Base-by-base conservation (phyloP, 768 basidiomycete species). In the Tylopilus balloui region DNA sequence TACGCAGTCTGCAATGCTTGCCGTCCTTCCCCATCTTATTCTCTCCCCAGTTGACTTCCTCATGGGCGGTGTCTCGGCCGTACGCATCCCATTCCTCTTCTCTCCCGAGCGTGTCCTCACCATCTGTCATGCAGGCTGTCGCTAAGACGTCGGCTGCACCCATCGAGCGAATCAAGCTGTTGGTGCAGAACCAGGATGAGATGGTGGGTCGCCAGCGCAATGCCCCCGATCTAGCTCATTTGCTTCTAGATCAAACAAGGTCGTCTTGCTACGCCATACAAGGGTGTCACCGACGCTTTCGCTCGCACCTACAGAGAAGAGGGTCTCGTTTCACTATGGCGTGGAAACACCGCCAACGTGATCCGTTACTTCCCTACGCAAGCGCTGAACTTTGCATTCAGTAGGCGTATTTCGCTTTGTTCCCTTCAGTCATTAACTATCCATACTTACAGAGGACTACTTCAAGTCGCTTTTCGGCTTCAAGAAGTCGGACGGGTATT, bases 331-430 rank as follows among this genome's bases (percentile, higher is more conserved):
- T 88, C 96, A 19, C 78, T 99, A 66, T 98, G 96, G 96, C 79
- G 96, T 77, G 96, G 96, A 73, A 99, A 99, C 85, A 98, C 95
- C 51, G 95, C 96, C 82, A 99, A 99, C 77, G 96, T 99, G 75
- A 96, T 99, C 78, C 94, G 96, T 71, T 99, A 99, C 88, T 99
- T 99, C 92, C 96, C 96, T 45, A 99, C 96, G 50, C 95, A 99
- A 73, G 96, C 96, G 34, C 76, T 98, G 63, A 99, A 99, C 89
- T 98, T 99, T 66, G 95, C 95, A 70, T 98, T 97, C 88, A 98
- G 90, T 96, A 61, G 62, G 92, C 83, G 35, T 59, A 42, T 51
- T 17, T 1, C n/a, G 1, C 14, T 34, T 0, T 34, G 14, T 6
- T 25, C 6, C 40, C 12, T 17, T 29, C 2, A 45, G 2, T 24